phyloP scores from a whole-genome alignment of 768 basidiomycete species.

The Trametes punicea region DNA sequence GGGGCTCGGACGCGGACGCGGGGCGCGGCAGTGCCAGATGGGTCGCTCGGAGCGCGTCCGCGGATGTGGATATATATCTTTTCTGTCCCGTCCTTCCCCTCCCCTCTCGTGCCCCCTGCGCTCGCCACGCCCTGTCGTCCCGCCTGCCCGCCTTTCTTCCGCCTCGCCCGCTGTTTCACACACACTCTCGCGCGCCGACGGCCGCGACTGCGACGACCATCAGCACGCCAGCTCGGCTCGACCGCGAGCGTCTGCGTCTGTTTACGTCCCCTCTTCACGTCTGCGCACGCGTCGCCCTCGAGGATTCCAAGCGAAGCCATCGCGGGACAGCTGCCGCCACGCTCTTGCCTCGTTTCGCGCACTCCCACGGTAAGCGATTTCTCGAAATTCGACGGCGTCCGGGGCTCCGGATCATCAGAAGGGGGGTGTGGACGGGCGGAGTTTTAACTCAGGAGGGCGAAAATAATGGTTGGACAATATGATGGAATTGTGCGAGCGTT shows the following conservation, averaged over 20 bases:
- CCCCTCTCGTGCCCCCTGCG: not conserved
- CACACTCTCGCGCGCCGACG: not conserved
- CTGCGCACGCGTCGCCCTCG: not conserved
- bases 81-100: not conserved
- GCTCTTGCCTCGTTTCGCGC: conserved; percentile 9
- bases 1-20: not conserved
- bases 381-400: not conserved
- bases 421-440: not conserved
- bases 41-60: not conserved
- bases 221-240: no score
- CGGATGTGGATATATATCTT: not conserved
- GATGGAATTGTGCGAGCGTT: not conserved
- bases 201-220: no score
- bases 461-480: no score
- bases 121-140: not conserved
- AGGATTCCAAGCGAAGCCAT: not conserved
- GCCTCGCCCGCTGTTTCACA: not conserved
- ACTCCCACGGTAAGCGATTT: conserved; percentile 4
- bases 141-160: not conserved
- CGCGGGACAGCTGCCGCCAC: conserved; percentile 1
- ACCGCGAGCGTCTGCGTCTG: not conserved
- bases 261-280: not conserved
- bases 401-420: conserved; percentile 19
- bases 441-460: not conserved
- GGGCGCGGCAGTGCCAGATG: not conserved